A percentile compares a stretch with the other conserved stretches of the same genome.
These are phyloP conservation scores for Aspergillus bertholletiae DNA, from an alignment of 495 filamentous ascomycete genomes.

Conservation along the genomic window DNA sequence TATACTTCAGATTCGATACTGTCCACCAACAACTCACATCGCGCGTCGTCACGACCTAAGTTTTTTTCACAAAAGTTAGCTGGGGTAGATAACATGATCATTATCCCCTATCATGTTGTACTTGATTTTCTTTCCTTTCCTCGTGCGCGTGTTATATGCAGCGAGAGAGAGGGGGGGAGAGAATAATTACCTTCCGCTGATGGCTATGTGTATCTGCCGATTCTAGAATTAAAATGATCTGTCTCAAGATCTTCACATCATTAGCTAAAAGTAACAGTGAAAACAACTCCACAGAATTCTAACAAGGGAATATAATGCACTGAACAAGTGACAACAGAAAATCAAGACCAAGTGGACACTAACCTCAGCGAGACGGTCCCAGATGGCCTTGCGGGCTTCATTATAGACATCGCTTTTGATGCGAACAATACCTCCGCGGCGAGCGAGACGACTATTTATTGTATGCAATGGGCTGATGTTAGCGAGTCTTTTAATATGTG, in stretches of 20 bases:
- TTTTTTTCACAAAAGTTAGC: neutral
- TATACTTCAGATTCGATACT: neutral
- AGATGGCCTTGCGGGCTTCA: conserved; percentile 55
- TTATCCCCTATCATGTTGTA: no score
- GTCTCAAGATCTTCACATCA: conserved; percentile 16
- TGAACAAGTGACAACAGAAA: neutral
- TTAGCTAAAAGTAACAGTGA: neutral
- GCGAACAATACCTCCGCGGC: conserved; percentile 74
- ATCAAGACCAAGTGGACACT: conserved; percentile 1
- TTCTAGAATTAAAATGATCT: conserved; percentile 15
- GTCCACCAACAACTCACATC: conserved; percentile 49
- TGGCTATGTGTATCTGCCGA: neutral
- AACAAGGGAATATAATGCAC: no score
- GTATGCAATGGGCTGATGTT: neutral
- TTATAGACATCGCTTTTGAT: conserved; percentile 71
- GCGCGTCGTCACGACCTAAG: conserved; percentile 53
- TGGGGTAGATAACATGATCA: neutral
- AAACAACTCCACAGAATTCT: no score
- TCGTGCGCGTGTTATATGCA: neutral
- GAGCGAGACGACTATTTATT: conserved; percentile 63
- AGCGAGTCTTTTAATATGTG: neutral
- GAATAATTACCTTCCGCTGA: conserved; percentile 15
- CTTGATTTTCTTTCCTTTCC: neutral
- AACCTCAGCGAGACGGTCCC: conserved; percentile 51
- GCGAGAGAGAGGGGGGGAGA: neutral